phyloP scores from a whole-genome alignment of 176 grass and related monocot species.

The Puya raimondii region DNA sequence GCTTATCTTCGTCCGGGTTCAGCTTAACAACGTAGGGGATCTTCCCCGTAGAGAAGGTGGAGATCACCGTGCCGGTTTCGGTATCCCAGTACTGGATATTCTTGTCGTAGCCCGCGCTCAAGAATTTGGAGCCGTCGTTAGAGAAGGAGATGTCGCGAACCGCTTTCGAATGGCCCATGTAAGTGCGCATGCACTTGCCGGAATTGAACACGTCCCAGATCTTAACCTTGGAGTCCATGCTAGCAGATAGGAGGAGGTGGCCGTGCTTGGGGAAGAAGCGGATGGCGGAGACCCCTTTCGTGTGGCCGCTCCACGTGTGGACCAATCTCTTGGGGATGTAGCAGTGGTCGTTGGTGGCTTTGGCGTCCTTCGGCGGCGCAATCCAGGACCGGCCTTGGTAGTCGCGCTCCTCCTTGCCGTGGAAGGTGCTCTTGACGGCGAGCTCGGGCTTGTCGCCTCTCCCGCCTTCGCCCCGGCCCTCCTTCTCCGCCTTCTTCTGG shows the following conservation, averaged over 20 bases:
- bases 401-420: conserved; percentile 88
- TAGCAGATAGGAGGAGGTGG: conserved; percentile 72
- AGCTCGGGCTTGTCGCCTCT: conserved; percentile 44
- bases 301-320: conserved; percentile 93
- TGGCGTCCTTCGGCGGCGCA: conserved; percentile 87
- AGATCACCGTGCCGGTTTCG: conserved; percentile 92
- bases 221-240: conserved; percentile 99
- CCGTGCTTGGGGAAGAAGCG: conserved; percentile 87
- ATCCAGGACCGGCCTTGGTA: conserved; percentile 98
- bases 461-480: conserved; percentile 55
- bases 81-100: conserved; percentile 99
- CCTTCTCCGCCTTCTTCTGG: conserved; percentile 95
- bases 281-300: conserved; percentile 87
- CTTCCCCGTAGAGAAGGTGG: conserved; percentile 94
- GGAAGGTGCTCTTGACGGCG: conserved; percentile 80
- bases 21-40: conserved; percentile 92
- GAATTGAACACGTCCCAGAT: conserved; percentile 95
- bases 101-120: conserved; percentile 93
- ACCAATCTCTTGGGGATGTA: conserved; percentile 97
- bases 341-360: conserved; percentile 62
- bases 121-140: conserved; percentile 86
- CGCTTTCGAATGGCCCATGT: conserved; percentile 98
- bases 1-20: conserved; percentile 97
- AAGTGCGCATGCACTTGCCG: conserved; percentile 76
- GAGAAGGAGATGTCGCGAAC: conserved; percentile 94